These are phyloP conservation scores for Fraxinus ornus DNA, from an alignment of 305 asterid genomes.

Conservation along the genomic window DNA sequence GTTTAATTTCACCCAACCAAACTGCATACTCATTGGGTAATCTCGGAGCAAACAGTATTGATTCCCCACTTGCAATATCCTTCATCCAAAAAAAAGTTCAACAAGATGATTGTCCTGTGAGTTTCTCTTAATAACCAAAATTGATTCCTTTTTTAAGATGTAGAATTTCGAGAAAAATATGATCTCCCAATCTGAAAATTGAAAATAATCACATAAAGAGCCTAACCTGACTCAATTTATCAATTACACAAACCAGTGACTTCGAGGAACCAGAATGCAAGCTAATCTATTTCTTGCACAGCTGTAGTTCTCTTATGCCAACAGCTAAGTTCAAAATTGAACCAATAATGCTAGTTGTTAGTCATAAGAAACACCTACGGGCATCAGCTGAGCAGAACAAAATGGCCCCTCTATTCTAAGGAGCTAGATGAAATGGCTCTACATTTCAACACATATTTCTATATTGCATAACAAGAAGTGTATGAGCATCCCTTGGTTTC, in stretches of 20 bases:
- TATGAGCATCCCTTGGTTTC: not conserved
- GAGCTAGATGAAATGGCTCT: slow-evolving; percentile 12
- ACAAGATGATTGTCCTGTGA: slow-evolving; percentile 11
- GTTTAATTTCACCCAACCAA: slow-evolving; percentile 93
- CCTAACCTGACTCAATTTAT: slow-evolving; percentile 8
- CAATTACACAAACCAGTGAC: slow-evolving; percentile 10
- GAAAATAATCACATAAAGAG: slow-evolving; percentile 8
- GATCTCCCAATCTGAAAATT: not conserved
- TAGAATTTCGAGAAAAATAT: not conserved
- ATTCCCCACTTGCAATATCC: slow-evolving; percentile 80
- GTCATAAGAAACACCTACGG: not conserved
- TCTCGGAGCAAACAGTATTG: slow-evolving; percentile 84
- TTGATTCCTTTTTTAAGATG: not conserved
- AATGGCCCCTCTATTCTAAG: not conserved
- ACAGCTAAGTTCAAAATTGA: not conserved
- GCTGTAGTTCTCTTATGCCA: slow-evolving; percentile 3
- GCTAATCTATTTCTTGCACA: slow-evolving; percentile 5
- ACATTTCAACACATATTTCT: not conserved
- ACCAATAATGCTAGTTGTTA: not conserved
- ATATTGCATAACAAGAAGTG: not conserved
- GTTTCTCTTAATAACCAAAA: slow-evolving; percentile 12
- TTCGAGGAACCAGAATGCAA: slow-evolving; percentile 11
- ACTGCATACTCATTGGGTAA: slow-evolving; percentile 81
- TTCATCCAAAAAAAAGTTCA: slow-evolving; percentile 32
- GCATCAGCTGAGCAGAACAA: slow-evolving; percentile 9